These are phyloP conservation scores for Citrus cavaleriei DNA, from an alignment of 345 rosid species.

Conservation along the genomic window DNA sequence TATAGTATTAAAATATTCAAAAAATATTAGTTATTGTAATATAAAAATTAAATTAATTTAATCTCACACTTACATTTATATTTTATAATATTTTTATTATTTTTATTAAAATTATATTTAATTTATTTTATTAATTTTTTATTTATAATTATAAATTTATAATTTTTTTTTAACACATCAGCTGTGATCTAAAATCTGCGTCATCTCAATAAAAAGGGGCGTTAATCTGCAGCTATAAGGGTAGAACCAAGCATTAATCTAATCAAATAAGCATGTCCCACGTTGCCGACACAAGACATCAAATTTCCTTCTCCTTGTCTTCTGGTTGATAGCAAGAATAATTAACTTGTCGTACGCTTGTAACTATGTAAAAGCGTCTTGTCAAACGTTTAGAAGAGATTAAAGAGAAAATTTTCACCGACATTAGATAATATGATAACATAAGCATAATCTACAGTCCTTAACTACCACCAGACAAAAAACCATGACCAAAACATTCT, in stretches of 20 bases:
- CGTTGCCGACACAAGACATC: neutral
- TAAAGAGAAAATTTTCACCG: neutral
- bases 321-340: neutral
- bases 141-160: no score
- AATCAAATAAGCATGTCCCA: neutral
- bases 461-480: constrained; percentile 7
- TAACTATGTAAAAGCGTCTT: neutral
- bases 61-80: accelerated
- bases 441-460: constrained; percentile 2
- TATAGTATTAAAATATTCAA: accelerated
- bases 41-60: no score
- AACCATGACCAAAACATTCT: constrained; percentile 24
- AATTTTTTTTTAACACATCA: no score
- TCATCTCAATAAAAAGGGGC: no score
- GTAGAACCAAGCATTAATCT: neutral
- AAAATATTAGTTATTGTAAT: no score
- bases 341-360: neutral
- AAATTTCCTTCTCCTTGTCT: neutral
- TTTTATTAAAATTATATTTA: no score
- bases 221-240: no score
- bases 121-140: no score
- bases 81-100: no score
- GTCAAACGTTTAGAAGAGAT: neutral
- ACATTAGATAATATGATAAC: neutral
- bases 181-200: no score